phyloP scores from a whole-genome alignment of 1,284 basidiomycete genomes.

The Phellopilus nigrolimitatus region DNA sequence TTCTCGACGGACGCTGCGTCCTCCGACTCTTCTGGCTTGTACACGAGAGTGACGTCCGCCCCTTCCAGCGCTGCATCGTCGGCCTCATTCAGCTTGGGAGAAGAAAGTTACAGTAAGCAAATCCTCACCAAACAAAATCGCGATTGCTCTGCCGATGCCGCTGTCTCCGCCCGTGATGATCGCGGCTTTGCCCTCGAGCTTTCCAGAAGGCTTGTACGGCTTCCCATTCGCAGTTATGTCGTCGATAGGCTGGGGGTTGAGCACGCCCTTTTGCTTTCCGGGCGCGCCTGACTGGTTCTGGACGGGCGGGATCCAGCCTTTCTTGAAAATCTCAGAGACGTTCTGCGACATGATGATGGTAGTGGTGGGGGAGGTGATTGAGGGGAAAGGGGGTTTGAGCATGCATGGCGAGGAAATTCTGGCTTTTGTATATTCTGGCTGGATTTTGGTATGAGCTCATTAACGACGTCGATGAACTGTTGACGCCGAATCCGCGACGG shows the following conservation, averaged over 20 bases:
- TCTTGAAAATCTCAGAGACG: constrained; percentile 15
- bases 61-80: constrained; percentile 46
- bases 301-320: constrained; percentile 19
- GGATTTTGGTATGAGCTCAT: neutral
- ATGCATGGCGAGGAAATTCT: no score
- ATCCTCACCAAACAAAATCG: constrained; percentile 35
- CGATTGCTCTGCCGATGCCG: constrained; percentile 41
- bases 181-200: constrained; percentile 43
- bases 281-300: constrained; percentile 13
- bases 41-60: constrained; percentile 48
- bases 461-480: neutral
- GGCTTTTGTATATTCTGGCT: neutral
- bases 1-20: constrained; percentile 40
- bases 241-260: constrained; percentile 41
- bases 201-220: constrained; percentile 36
- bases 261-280: constrained; percentile 18
- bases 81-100: constrained; percentile 8
- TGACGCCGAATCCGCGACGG: neutral
- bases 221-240: constrained; percentile 46
- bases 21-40: constrained; percentile 44
- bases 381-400: neutral
- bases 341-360: constrained; percentile 9
- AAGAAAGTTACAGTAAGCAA: constrained; percentile 16
- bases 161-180: constrained; percentile 49
- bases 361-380: neutral